Evolutionary conservation across 225 moss, liverwort and hornwort genomes (phyloP).

Genomic region (Marchantia polymorpha): DNA sequence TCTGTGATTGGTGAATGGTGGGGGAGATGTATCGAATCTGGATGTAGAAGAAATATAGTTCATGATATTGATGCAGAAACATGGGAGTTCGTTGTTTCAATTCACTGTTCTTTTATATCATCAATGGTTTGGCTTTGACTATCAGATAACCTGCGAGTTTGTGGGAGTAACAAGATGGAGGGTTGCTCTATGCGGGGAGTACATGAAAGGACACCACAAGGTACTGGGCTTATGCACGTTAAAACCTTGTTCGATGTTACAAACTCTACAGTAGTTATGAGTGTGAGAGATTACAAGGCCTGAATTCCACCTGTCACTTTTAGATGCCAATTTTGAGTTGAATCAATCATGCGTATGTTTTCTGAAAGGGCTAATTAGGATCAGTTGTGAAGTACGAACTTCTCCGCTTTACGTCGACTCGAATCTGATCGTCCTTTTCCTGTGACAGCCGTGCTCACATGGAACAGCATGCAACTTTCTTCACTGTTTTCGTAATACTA

Average conservation of each 20-base stretch:
- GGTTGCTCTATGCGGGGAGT: conserved; percentile 95
- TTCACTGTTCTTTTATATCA: background rate
- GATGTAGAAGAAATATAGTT: too few relatives aligned
- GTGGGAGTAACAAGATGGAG: conserved; percentile 92
- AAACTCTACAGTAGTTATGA: too few relatives aligned
- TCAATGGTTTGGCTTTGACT: conserved; percentile 6
- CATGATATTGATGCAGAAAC: too few relatives aligned
- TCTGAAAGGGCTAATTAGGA: too few relatives aligned
- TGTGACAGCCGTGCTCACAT: conserved; percentile 79
- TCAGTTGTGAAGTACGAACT: too few relatives aligned
- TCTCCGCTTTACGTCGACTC: too few relatives aligned
- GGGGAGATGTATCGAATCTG: too few relatives aligned
- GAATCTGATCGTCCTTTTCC: background rate
- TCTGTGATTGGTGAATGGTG: too few relatives aligned
- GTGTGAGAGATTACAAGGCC: too few relatives aligned
- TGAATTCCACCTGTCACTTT: too few relatives aligned
- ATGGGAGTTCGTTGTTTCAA: background rate
- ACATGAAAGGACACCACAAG: conserved; percentile 72
- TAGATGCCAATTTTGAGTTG: too few relatives aligned
- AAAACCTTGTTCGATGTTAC: background rate
- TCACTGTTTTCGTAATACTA: conserved; percentile 90
- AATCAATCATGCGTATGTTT: too few relatives aligned
- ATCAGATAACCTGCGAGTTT: conserved; percentile 94
- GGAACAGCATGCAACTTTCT: conserved; percentile 96
- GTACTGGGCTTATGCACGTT: conserved; percentile 33